These are phyloP conservation scores for Metschnikowia kunwiensis DNA, from an alignment of 805 yeast genomes.

Conservation along the genomic window DNA sequence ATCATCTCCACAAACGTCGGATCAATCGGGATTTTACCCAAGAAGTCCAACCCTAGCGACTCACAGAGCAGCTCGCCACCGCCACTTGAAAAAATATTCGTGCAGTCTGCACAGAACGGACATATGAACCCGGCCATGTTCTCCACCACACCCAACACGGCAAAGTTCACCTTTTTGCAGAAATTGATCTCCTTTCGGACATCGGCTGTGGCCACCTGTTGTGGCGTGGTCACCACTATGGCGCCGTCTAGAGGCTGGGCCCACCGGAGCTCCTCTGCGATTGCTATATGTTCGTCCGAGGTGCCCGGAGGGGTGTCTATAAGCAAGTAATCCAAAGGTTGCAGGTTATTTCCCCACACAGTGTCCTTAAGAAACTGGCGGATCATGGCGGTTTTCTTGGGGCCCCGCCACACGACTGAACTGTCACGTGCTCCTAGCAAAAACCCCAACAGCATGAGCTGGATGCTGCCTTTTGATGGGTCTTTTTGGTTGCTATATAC, in stretches of 20 bases:
- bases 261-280: conserved; percentile 81
- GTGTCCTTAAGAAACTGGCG: conserved; percentile 90
- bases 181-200: conserved; percentile 92
- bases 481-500: conserved; percentile 21
- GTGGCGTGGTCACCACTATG: conserved; percentile 94
- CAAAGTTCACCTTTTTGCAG: conserved; percentile 79
- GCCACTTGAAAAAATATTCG: conserved; percentile 88
- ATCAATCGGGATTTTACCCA: conserved; percentile 91
- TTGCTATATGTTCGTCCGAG: conserved; percentile 94
- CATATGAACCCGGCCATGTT: conserved; percentile 97
- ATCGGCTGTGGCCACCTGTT: conserved; percentile 87
- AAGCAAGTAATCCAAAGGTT: conserved; percentile 63
- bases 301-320: conserved; percentile 99
- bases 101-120: conserved; percentile 89
- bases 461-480: conserved; percentile 40
- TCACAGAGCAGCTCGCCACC: conserved; percentile 80
- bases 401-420: conserved; percentile 97
- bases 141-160: conserved; percentile 82
- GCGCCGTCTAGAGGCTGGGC: conserved; percentile 82
- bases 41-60: conserved; percentile 56
- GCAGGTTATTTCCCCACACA: conserved; percentile 62
- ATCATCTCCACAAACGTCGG: conserved; percentile 85
- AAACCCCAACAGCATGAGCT: conserved; percentile 87
- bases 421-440: conserved; percentile 78
- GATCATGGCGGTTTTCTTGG: conserved; percentile 97